A percentile compares a stretch with the other conserved stretches of the same genome.
phyloP scores from a whole-genome alignment of 2,329 filamentous ascomycete species.

The Pseudocercospora eumusae region DNA sequence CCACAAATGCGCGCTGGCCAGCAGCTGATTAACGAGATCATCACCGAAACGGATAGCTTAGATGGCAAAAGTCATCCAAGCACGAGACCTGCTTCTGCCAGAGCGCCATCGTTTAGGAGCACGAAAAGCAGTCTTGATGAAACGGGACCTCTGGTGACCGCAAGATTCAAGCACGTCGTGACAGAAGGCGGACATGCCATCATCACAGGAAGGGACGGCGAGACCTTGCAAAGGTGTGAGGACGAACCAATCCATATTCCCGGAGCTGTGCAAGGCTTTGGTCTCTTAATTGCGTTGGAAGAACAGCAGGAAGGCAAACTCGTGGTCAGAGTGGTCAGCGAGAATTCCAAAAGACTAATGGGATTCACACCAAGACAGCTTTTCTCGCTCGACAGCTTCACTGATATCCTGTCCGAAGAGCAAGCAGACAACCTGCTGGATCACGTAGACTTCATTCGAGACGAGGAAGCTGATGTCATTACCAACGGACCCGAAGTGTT shows the following conservation, averaged over 20 bases:
- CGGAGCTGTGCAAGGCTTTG: slow-evolving; percentile 78
- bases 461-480: slow-evolving; percentile 74
- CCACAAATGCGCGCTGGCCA: slow-evolving; percentile 4
- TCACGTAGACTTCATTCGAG: slow-evolving; percentile 83
- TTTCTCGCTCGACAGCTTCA: slow-evolving; percentile 72
- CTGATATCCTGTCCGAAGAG: slow-evolving; percentile 81
- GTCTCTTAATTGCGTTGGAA: slow-evolving; percentile 71
- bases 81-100: slow-evolving; percentile 34
- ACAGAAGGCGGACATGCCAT: slow-evolving; percentile 79
- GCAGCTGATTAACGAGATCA: slow-evolving; percentile 27
- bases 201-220: slow-evolving; percentile 74
- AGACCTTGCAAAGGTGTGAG: slow-evolving; percentile 75
- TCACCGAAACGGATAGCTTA: slow-evolving; percentile 25
- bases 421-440: slow-evolving; percentile 81
- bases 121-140: slow-evolving; percentile 45
- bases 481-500: slow-evolving; percentile 84
- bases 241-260: slow-evolving; percentile 90
- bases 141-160: slow-evolving; percentile 59
- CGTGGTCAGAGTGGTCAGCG: slow-evolving; percentile 71
- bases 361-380: slow-evolving; percentile 76
- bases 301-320: slow-evolving; percentile 69
- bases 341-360: slow-evolving; percentile 74
- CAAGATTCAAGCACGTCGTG: slow-evolving; percentile 75
- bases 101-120: slow-evolving; percentile 40
- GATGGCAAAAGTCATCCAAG: slow-evolving; percentile 24